phyloP scores from a whole-genome alignment of 768 basidiomycete species.

The Saitozyma podzolica region DNA sequence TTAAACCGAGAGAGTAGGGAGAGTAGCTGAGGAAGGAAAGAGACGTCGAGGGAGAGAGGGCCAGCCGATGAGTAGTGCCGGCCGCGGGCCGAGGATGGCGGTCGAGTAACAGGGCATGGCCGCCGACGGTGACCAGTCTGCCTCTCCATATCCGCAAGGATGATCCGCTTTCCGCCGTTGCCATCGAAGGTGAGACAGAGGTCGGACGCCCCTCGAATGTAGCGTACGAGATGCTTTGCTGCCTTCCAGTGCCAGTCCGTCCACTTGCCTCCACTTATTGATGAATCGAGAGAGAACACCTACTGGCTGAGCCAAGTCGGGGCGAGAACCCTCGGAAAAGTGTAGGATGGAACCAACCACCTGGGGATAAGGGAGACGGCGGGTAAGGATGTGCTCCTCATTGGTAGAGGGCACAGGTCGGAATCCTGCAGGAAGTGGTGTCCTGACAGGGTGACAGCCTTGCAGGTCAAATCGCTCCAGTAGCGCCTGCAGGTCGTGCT shows the following conservation, averaged over 20 bases:
- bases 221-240: constrained; percentile 23
- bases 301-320: constrained; percentile 22
- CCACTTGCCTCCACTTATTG: constrained; percentile 7
- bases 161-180: background rate
- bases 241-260: constrained; percentile 14
- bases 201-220: constrained; percentile 18
- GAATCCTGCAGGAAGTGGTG: background rate
- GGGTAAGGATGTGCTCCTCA: constrained; percentile 5
- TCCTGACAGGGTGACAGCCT: background rate
- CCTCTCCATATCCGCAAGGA: constrained; percentile 13
- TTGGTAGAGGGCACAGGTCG: constrained; percentile 2
- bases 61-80: too few species aligned
- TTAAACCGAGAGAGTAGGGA: too few species aligned
- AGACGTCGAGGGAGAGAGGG: too few species aligned
- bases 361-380: constrained; percentile 8
- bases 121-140: constrained; percentile 6
- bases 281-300: constrained; percentile 11
- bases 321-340: constrained; percentile 8
- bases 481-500: constrained; percentile 4
- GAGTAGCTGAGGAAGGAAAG: too few species aligned
- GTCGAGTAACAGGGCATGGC: too few species aligned
- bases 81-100: too few species aligned
- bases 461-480: background rate
- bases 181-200: constrained; percentile 20
- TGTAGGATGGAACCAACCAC: constrained; percentile 18